Evolutionary conservation across 192 early-diverging fungal genomes (phyloP), one percentile per base, ranked within the genome.

Genomic region (Backusella mclennaniae): DNA sequence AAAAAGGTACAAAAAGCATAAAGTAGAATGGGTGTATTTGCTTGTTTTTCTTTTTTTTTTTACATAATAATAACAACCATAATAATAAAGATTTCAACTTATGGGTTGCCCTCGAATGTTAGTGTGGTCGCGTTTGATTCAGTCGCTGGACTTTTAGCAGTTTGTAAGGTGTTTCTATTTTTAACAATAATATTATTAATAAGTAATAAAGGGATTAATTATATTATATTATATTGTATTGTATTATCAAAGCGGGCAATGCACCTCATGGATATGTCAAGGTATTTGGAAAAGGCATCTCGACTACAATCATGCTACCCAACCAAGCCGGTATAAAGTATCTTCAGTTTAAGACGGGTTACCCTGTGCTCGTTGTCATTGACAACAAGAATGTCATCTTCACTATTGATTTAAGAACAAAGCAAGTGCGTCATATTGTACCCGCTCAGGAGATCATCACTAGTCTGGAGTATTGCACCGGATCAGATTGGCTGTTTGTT

Each of bases 401-500:
- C 4, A 82, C 87, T 1, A 87, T 88, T 77, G 86, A 91, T 56
- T 79, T 91, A 12, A 84, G 86, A 35, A 85, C 80, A 49, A 69
- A 73, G 31, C 67, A 70, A 31, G 33, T 76, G 3, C 80, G 69
- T 21, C 49, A 80, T 66, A 76, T 85, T 42, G 41, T 85, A 21
- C 72, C 73, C 15, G 77, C 80, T 3, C 82, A 80, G 33, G 84
- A 75, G 15, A 77, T 86, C 56, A 84, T 88, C 63, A 88, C 87
- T 6, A 82, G 84, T 23, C 75, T 80, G n/a, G 83, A 82, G 38
- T 77, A 82, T 21, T 81, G 84, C 67, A 31, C 76, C 1, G 87
- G 87, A 42, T 76, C 85, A 67, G 85, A 88, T 39, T 88, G 87
- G 87, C 68, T 88, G 2, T 86, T 85, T 73, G 79, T 86, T 36